Evolutionary conservation across 1,284 basidiomycete species (phyloP), one percentile per base, ranked within the genome.

Genomic region (Boletus smithii): DNA sequence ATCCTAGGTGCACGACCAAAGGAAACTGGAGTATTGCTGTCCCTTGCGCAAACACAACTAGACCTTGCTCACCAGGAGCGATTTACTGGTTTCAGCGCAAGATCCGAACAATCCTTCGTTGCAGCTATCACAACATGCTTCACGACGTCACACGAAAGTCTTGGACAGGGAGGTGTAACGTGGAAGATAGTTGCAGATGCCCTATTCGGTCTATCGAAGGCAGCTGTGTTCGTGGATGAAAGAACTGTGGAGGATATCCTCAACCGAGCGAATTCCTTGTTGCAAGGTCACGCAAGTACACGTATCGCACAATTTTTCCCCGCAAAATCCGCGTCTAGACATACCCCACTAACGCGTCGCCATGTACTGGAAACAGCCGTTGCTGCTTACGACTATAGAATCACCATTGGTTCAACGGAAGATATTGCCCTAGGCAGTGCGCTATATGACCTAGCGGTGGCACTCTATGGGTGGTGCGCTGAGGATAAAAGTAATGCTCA

Each of bases 111-210:
- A 22, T 89, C 89, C 1, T 86, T 93, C 55, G 60, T 83, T 24
- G 66, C 69, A 9, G 75, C 85, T 1, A 73, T 95, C 41, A 60
- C 62, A 5, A 70, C 80, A 5, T 77, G 83, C 5, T 63, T 83
- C n/a, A 62, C 70, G 30, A 74, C 85, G 2, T 69, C 92, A 42
- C 66, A 73, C 26, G 68, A 72, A 9, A 79, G 78, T 35, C 65
- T 77, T 32, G 82, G 80, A 5, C 86, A 88, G 67, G 79, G 86
- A 29, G 73, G 77, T 4, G 75, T 91, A 18, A 83, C 79, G 0
- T 98, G 95, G 95, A 99, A 98, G 68, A 73, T 84, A 3, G 74
- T 86, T 9, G 88, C 81, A 0, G 95, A 99, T 66, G 83, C 87
- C 1, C 69, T 90, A 3, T 84, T 83, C 56, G 73, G 79, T 42